These are phyloP conservation scores for Spencermartinsiella ligniputridi DNA, from an alignment of 1,139 yeast genomes.

Conservation along the genomic window DNA sequence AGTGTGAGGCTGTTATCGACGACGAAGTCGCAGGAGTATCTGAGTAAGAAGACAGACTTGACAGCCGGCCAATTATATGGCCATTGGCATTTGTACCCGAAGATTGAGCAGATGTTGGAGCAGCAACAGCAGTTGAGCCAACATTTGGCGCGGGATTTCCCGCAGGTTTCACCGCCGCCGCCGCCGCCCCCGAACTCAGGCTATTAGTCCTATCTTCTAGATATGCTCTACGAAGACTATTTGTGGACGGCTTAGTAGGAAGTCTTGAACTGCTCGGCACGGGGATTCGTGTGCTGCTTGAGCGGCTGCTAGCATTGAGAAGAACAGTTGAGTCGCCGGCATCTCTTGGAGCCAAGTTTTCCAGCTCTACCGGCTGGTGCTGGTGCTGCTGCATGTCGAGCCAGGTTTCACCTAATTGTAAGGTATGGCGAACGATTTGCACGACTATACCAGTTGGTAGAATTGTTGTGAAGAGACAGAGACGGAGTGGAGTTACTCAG, in stretches of 20 bases:
- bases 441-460: not conserved
- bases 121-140: not conserved
- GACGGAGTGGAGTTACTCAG: no score
- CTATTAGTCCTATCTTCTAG: not conserved
- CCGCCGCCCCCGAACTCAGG: not conserved
- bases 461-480: not conserved
- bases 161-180: not conserved
- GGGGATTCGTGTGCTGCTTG: not conserved
- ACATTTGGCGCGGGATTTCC: no score
- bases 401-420: slow-evolving; percentile 1
- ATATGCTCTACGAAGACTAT: not conserved
- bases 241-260: not conserved
- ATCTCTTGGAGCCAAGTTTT: not conserved
- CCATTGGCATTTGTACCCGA: no score
- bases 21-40: not conserved
- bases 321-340: not conserved
- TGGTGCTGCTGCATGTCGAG: slow-evolving; percentile 1
- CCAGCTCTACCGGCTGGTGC: not conserved
- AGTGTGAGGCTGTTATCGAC: not conserved
- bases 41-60: not conserved
- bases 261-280: not conserved
- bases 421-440: not conserved
- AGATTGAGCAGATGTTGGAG: not conserved
- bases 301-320: not conserved
- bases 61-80: not conserved